Conservation (phyloP, 139 green algal species). For the Zygnema circumcarinatum region DNA sequence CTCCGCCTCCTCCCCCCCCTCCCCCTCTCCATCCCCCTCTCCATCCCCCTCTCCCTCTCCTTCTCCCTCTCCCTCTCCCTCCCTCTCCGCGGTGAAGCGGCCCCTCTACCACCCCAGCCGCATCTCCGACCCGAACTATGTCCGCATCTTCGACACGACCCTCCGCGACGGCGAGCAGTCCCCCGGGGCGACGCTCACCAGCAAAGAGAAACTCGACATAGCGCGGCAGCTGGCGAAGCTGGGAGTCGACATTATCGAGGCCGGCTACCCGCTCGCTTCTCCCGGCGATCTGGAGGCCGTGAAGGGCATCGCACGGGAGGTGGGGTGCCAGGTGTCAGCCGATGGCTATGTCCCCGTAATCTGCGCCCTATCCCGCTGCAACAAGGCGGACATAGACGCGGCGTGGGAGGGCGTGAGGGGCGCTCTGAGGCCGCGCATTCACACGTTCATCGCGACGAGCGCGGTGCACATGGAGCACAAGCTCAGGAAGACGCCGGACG, state of each 20-base stretch:
- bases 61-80: not conserved
- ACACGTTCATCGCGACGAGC: conserved; percentile 97
- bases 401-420: conserved; percentile 89
- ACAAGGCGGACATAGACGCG: conserved; percentile 79
- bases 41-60: conserved; percentile 23
- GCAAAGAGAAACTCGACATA: conserved; percentile 97
- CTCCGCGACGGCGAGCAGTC: conserved; percentile 97
- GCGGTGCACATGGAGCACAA: conserved; percentile 93
- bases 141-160: conserved; percentile 99
- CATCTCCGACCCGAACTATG: conserved; percentile 93
- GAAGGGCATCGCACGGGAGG: conserved; percentile 84
- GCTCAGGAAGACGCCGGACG: conserved; percentile 68
- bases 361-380: conserved; percentile 88
- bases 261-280: conserved; percentile 93
- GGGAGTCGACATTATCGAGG: conserved; percentile 99
- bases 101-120: conserved; percentile 64
- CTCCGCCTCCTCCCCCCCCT: not conserved
- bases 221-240: conserved; percentile 91
- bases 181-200: conserved; percentile 89
- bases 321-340: conserved; percentile 72
- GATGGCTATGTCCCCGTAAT: conserved; percentile 96
- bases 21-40: conserved; percentile 11
- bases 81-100: too few relatives aligned
- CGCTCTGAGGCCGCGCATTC: conserved; percentile 88
- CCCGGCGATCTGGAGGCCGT: conserved; percentile 98